Conservation (phyloP, 2,329 filamentous ascomycete species). For the Piedraia hortae region DNA sequence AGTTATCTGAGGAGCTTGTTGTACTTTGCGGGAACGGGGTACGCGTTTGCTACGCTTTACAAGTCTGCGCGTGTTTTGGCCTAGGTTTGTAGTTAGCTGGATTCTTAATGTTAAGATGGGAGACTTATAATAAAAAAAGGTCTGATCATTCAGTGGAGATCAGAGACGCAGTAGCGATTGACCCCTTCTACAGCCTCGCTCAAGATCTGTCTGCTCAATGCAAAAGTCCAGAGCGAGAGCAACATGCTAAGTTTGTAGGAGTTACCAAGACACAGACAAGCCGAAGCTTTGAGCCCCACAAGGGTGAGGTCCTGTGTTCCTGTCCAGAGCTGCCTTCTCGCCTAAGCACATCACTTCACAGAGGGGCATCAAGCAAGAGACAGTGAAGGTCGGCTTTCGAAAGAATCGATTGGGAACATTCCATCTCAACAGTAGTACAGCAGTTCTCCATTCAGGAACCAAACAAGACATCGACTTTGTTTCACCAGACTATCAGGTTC, state of each 20-base stretch:
- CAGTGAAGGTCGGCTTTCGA: constrained; percentile 3
- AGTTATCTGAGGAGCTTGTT: constrained; percentile 10
- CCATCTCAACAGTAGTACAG: too few relatives aligned
- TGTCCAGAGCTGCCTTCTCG: constrained; percentile 2
- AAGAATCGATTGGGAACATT: constrained; percentile 5
- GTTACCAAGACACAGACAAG: too few relatives aligned
- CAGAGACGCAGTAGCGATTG: constrained; percentile 5
- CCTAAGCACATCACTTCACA: too few relatives aligned
- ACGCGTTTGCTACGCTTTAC: constrained; percentile 10
- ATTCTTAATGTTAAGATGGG: constrained; percentile 1
- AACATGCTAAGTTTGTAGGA: too few relatives aligned
- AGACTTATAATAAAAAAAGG: constrained; percentile 17
- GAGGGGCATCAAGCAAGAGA: constrained; percentile 1
- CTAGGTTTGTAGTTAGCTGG: constrained; percentile 6
- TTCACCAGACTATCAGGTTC: constrained; percentile 4
- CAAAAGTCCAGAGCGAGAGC: too few relatives aligned
- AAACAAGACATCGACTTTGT: constrained; percentile 5
- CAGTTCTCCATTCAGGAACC: constrained; percentile 1
- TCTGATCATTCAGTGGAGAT: constrained; percentile 8
- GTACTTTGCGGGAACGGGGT: constrained; percentile 9
- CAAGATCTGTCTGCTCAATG: too few relatives aligned
- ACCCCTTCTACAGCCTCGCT: too few relatives aligned
- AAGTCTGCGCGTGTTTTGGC: constrained; percentile 6
- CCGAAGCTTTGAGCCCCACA: constrained; percentile 84
- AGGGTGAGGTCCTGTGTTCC: constrained; percentile 57